Percentiles rank a stretch among this genome's conserved stretches.
These are phyloP conservation scores for Ehretia macrophylla DNA, from an alignment of 257 asterid species.

Conservation along the genomic window DNA sequence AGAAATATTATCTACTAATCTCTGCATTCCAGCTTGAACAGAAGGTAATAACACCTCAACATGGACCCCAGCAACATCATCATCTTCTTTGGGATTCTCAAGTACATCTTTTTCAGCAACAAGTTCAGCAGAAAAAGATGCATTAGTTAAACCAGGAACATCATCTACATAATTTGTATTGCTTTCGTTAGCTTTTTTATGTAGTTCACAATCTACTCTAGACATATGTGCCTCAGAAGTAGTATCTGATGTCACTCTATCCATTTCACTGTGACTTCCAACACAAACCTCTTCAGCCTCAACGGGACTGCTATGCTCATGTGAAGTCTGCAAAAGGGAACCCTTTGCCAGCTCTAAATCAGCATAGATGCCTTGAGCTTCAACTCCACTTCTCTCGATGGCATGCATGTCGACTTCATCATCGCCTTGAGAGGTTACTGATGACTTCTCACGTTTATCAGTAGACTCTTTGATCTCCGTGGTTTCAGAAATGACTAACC, in stretches of 20 bases:
- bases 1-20: constrained; percentile 16
- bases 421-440: constrained; percentile 19
- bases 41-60: constrained; percentile 29
- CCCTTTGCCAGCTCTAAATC: constrained; percentile 20
- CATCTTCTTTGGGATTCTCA: constrained; percentile 28
- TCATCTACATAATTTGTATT: constrained; percentile 9
- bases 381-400: constrained; percentile 10
- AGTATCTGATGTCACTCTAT: constrained; percentile 7
- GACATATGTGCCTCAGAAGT: not conserved
- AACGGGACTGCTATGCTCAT: constrained; percentile 24
- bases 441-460: constrained; percentile 25
- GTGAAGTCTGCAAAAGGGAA: constrained; percentile 19
- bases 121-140: constrained; percentile 24
- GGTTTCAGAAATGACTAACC: constrained; percentile 21
- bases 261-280: constrained; percentile 25
- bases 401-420: constrained; percentile 24
- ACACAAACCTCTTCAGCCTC: constrained; percentile 26
- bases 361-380: not conserved
- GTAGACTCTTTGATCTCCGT: constrained; percentile 28
- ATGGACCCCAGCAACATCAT: constrained; percentile 19
- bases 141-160: constrained; percentile 14
- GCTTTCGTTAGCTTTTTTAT: not conserved
- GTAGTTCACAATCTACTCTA: not conserved
- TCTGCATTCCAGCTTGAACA: constrained; percentile 21
- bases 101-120: constrained; percentile 21